phyloP scores from a whole-genome alignment of 306 rosid species.

The Astragalus glycyphyllos region DNA sequence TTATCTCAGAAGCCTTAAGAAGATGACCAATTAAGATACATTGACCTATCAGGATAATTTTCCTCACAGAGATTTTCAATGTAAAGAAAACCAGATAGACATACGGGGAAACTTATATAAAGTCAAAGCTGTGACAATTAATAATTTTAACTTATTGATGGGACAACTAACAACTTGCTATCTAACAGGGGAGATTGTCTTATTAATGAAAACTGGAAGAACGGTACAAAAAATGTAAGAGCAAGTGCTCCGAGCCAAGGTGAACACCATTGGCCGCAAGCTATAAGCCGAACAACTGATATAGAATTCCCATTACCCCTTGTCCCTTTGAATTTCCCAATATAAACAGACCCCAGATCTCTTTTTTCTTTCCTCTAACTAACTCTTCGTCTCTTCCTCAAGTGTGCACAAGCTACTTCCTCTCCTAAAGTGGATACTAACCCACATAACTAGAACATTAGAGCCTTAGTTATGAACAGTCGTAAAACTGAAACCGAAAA shows the following conservation, averaged over 20 bases:
- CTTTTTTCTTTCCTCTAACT: neutral
- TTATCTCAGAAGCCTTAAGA: slow-evolving; percentile 9
- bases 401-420: neutral
- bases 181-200: neutral
- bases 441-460: neutral
- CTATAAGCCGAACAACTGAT: neutral
- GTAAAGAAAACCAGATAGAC: slow-evolving; percentile 10
- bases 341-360: slow-evolving; percentile 4
- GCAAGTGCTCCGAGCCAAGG: neutral
- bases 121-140: slow-evolving; percentile 19
- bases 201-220: slow-evolving; percentile 12
- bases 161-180: neutral
- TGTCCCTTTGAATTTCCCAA: neutral
- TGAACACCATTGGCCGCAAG: neutral
- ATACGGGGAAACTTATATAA: slow-evolving; percentile 21
- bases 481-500: slow-evolving; percentile 24
- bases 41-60: slow-evolving; percentile 24
- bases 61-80: slow-evolving; percentile 16
- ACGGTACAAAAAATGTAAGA: slow-evolving; percentile 2
- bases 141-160: slow-evolving; percentile 23
- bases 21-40: slow-evolving; percentile 26
- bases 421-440: neutral
- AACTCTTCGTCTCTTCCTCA: slow-evolving; percentile 1
- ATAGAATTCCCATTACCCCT: slow-evolving; percentile 19
- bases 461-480: slow-evolving; percentile 9